Percentiles rank a stretch among this genome's conserved stretches.
Evolutionary conservation across 441 rosid species (phyloP).

Genomic region (Isatis lusitanica): DNA sequence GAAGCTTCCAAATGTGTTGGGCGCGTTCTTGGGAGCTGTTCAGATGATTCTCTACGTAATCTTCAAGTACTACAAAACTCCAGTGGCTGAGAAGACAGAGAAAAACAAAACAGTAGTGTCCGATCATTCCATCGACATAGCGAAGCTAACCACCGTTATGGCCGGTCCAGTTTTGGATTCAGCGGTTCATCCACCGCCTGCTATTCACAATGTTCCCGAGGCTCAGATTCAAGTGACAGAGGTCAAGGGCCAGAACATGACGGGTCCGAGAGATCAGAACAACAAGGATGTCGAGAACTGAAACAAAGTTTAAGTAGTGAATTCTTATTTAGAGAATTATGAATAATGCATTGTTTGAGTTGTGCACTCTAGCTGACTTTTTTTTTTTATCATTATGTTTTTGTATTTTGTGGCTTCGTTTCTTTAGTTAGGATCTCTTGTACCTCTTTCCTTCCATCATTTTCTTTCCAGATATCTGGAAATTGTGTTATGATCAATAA

Average conservation of each 20-base stretch:
- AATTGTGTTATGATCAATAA: constrained; percentile 20
- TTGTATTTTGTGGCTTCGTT: constrained; percentile 4
- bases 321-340: constrained; percentile 24
- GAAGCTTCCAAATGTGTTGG: constrained; percentile 58
- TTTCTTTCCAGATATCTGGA: constrained; percentile 24
- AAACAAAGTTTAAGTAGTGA: constrained; percentile 26
- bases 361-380: constrained; percentile 24
- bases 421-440: constrained; percentile 9
- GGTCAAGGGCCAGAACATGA: constrained; percentile 15
- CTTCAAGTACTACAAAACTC: constrained; percentile 41
- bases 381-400: background rate
- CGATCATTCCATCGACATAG: constrained; percentile 40
- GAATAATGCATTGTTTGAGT: constrained; percentile 37
- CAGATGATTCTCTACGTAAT: constrained; percentile 53
- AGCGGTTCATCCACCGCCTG: background rate
- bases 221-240: constrained; percentile 20
- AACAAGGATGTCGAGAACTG: constrained; percentile 22
- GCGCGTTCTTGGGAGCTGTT: constrained; percentile 48
- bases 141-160: constrained; percentile 6
- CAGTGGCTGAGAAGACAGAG: constrained; percentile 27
- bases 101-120: constrained; percentile 18
- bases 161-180: constrained; percentile 16
- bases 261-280: background rate
- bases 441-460: constrained; percentile 6
- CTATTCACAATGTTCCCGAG: constrained; percentile 19